phyloP scores from a whole-genome alignment of 352 stramenopile species.

The Phytopythium helicoides region DNA sequence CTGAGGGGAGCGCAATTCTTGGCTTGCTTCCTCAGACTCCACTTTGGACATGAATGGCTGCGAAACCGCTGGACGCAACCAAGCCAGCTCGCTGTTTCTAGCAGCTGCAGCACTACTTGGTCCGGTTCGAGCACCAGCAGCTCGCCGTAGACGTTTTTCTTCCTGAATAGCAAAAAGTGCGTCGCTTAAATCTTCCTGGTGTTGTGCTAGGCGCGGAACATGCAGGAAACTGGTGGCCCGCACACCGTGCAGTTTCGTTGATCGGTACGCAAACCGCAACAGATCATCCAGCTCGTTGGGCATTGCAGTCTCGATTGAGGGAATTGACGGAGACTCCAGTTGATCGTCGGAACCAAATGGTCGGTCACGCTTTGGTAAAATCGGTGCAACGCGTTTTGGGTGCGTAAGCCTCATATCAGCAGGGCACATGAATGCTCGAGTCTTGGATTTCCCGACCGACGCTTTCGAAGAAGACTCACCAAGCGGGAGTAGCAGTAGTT shows the following conservation, averaged over 20 bases:
- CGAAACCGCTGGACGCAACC: constrained; percentile 25
- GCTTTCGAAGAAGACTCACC: constrained; percentile 7
- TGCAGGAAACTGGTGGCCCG: constrained; percentile 64
- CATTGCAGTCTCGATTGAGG: neutral
- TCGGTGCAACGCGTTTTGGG: neutral
- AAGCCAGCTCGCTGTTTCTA: constrained; percentile 15
- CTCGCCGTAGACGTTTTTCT: constrained; percentile 33
- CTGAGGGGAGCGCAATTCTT: neutral
- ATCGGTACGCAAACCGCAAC: constrained; percentile 52
- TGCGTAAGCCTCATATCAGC: constrained; percentile 26
- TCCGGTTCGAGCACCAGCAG: neutral
- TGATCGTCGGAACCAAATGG: constrained; percentile 1
- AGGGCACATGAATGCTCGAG: constrained; percentile 22
- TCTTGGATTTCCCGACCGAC: constrained; percentile 9
- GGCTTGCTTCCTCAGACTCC: neutral
- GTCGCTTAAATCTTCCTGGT: constrained; percentile 51
- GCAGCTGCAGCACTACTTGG: neutral
- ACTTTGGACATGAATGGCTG: constrained; percentile 13
- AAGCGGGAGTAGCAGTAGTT: constrained; percentile 61
- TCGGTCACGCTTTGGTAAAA: neutral
- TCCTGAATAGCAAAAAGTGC: constrained; percentile 53
- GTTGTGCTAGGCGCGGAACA: constrained; percentile 38
- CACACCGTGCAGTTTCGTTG: constrained; percentile 48
- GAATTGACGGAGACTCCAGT: neutral
- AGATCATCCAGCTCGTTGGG: constrained; percentile 22